Evolutionary conservation across 768 basidiomycete genomes (phyloP).

Genomic region (Xerocomus potaroensis): DNA sequence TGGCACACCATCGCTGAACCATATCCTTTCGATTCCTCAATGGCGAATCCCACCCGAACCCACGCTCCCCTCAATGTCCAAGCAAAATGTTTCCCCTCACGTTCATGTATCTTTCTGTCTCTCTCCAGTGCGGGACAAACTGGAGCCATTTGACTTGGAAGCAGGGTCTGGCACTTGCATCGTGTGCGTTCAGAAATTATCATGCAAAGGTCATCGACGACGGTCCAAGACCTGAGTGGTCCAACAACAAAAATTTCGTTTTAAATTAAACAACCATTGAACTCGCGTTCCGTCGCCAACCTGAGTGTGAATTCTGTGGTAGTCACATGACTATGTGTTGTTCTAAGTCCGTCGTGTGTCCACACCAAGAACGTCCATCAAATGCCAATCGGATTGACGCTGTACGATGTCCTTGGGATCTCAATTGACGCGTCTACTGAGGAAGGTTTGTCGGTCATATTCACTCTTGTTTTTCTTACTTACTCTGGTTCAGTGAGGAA

Average conservation of each 20-base stretch:
- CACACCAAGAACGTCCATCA: too few species aligned
- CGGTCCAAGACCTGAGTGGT: slow-evolving; percentile 34
- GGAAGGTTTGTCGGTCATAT: slow-evolving; percentile 39
- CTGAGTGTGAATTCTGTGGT: too few species aligned
- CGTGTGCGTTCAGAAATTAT: slow-evolving; percentile 35
- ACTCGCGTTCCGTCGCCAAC: too few species aligned
- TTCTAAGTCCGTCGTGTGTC: background rate
- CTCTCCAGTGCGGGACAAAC: slow-evolving; percentile 36
- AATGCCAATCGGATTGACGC: slow-evolving; percentile 32
- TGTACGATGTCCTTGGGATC: slow-evolving; percentile 46
- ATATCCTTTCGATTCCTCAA: background rate
- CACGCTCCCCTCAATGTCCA: background rate
- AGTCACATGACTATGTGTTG: slow-evolving; percentile 5
- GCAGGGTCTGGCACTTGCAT: slow-evolving; percentile 31
- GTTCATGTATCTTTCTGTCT: slow-evolving; percentile 33
- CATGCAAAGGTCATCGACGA: slow-evolving; percentile 31
- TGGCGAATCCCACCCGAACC: background rate
- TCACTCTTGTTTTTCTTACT: background rate
- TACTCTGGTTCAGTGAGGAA: slow-evolving; percentile 42
- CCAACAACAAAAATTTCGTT: slow-evolving; percentile 34
- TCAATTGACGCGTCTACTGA: slow-evolving; percentile 42
- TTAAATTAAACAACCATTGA: too few species aligned
- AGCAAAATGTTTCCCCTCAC: slow-evolving; percentile 31
- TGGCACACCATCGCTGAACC: background rate
- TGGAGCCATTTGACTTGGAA: slow-evolving; percentile 36